A percentile compares a stretch with the other conserved stretches of the same genome.
Evolutionary conservation across 148 eudicot species (phyloP).

Genomic region (Spergularia bocconei): DNA sequence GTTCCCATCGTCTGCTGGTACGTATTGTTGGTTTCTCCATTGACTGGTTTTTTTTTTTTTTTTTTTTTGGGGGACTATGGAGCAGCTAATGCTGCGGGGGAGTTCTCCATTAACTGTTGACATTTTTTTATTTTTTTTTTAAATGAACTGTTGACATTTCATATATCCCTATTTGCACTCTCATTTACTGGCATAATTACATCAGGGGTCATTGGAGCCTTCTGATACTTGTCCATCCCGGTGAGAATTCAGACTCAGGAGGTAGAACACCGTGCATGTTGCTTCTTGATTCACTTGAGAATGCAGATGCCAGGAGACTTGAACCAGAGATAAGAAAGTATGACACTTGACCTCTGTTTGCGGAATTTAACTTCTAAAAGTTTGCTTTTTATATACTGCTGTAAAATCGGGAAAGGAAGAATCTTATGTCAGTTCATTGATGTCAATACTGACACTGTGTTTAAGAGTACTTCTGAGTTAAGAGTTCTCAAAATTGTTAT

Average conservation of each 20-base stretch:
- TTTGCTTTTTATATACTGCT: not conserved
- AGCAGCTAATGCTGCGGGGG: too few relatives aligned
- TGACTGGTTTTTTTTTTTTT: too few relatives aligned
- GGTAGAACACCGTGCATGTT: constrained; percentile 53
- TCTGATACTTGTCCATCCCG: constrained; percentile 62
- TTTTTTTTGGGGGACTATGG: too few relatives aligned
- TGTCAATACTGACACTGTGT: not conserved
- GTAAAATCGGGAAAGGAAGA: not conserved
- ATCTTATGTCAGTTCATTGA: not conserved
- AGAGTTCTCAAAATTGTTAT: not conserved
- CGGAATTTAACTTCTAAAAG: not conserved
- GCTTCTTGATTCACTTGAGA: constrained; percentile 61
- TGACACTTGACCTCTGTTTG: constrained; percentile 3
- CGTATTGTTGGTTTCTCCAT: constrained; percentile 16
- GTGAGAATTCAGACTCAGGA: constrained; percentile 38
- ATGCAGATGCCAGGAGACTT: constrained; percentile 40
- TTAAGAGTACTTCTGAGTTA: not conserved
- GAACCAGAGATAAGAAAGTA: constrained; percentile 63
- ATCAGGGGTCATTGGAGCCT: constrained; percentile 74
- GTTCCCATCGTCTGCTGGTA: constrained; percentile 74
- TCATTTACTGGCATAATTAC: constrained; percentile 5
- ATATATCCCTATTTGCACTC: not conserved
- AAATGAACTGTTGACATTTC: not conserved
- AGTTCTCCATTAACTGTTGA: too few relatives aligned
- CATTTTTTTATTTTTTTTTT: too few relatives aligned